Percentiles rank a stretch among this genome's conserved stretches.
phyloP scores from a whole-genome alignment of 2,329 filamentous ascomycete genomes.

The Pseudogymnoascus sp. region DNA sequence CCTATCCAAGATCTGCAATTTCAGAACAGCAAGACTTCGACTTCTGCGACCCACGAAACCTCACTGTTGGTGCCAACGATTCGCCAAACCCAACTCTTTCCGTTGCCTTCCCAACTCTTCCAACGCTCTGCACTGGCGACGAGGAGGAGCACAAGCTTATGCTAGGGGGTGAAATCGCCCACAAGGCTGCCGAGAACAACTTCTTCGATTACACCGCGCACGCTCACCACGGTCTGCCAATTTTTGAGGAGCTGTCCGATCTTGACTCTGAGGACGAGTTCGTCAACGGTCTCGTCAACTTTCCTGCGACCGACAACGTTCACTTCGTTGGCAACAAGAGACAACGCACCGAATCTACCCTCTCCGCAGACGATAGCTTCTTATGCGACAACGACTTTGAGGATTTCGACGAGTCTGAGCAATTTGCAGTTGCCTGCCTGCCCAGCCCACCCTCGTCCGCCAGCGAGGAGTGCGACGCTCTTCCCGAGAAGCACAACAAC shows the following conservation, averaged over 20 bases:
- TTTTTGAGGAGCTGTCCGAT: slow-evolving; percentile 82
- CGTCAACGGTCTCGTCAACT: slow-evolving; percentile 65
- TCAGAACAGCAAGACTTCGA: slow-evolving; percentile 65
- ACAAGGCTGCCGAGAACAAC: slow-evolving; percentile 41
- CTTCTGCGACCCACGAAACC: slow-evolving; percentile 86
- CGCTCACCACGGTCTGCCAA: slow-evolving; percentile 55
- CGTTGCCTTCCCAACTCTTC: slow-evolving; percentile 59
- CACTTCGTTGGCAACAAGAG: slow-evolving; percentile 61
- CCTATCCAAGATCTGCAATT: slow-evolving; percentile 62
- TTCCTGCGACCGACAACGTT: slow-evolving; percentile 53
- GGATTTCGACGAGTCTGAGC: slow-evolving; percentile 63
- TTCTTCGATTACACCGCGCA: slow-evolving; percentile 48
- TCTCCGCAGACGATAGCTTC: slow-evolving; percentile 68
- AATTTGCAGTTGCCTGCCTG: slow-evolving; percentile 54
- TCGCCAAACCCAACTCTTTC: slow-evolving; percentile 38
- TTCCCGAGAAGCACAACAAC: slow-evolving; percentile 54
- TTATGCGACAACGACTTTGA: slow-evolving; percentile 71
- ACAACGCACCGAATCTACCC: slow-evolving; percentile 61
- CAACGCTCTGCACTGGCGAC: slow-evolving; percentile 55
- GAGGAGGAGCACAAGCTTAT: slow-evolving; percentile 50
- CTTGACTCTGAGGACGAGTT: slow-evolving; percentile 90
- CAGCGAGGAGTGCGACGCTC: slow-evolving; percentile 40
- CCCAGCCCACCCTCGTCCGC: slow-evolving; percentile 56
- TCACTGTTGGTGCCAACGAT: slow-evolving; percentile 61
- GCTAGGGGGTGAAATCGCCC: slow-evolving; percentile 45